phyloP scores from a whole-genome alignment of 163 green algal species.

The Chloromonas sp. region DNA sequence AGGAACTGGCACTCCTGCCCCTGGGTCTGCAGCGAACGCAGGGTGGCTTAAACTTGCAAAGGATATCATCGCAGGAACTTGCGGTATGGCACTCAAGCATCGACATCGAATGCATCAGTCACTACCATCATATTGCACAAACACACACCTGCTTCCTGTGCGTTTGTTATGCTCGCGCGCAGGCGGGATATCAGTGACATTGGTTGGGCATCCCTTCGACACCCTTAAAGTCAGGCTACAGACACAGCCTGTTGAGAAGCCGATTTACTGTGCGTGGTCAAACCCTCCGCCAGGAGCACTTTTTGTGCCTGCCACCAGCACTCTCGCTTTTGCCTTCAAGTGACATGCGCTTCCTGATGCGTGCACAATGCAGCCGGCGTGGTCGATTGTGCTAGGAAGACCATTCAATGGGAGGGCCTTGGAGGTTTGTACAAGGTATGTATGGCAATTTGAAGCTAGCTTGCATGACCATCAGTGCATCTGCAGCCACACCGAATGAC shows the following conservation, averaged over 20 bases:
- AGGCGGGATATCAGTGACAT: conserved; percentile 85
- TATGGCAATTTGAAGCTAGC: not conserved
- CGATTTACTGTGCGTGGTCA: conserved; percentile 76
- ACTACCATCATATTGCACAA: not conserved
- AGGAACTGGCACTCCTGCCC: no score
- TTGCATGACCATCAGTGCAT: no score
- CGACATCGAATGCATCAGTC: not conserved
- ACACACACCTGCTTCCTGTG: not conserved
- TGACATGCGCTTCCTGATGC: no score
- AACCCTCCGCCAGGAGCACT: no score
- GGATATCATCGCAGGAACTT: conserved; percentile 72
- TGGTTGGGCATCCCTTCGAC: conserved; percentile 90
- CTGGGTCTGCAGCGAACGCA: not conserved
- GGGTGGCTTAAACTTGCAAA: conserved; percentile 50
- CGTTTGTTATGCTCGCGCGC: conserved; percentile 1
- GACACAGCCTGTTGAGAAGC: conserved; percentile 78
- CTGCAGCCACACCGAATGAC: no score
- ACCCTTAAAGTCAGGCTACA: conserved; percentile 89
- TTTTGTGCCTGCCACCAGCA: no score
- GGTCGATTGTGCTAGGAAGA: conserved; percentile 85
- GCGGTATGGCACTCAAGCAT: conserved; percentile 27
- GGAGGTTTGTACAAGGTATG: conserved; percentile 84
- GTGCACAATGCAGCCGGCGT: conserved; percentile 58
- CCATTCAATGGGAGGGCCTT: conserved; percentile 83
- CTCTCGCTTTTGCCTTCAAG: no score